Evolutionary conservation across 768 basidiomycete species (phyloP).

Genomic region (Phylloporus sp.): DNA sequence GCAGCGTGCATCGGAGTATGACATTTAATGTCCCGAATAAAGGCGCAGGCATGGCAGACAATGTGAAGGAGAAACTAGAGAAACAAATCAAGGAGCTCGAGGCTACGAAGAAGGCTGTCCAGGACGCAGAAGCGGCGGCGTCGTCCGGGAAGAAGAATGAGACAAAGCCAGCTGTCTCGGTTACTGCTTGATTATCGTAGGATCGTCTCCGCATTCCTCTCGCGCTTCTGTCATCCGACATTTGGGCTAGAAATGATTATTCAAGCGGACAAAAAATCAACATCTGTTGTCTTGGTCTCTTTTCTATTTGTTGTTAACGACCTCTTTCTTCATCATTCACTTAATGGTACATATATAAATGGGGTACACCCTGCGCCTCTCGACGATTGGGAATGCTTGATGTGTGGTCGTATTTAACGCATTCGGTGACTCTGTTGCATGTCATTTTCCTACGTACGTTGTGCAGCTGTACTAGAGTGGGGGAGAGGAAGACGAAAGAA

Average conservation of each 20-base stretch:
- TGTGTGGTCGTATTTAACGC: slow-evolving; percentile 18
- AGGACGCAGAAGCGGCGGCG: slow-evolving; percentile 57
- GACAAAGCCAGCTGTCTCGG: slow-evolving; percentile 41
- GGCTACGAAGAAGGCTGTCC: slow-evolving; percentile 64
- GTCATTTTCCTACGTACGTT: slow-evolving; percentile 11
- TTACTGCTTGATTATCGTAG: slow-evolving; percentile 28
- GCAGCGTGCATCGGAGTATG: slow-evolving; percentile 65
- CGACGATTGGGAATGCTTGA: slow-evolving; percentile 10
- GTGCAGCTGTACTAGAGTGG: slow-evolving; percentile 15
- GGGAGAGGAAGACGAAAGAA: slow-evolving; percentile 4
- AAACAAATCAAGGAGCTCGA: slow-evolving; percentile 62
- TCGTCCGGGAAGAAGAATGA: slow-evolving; percentile 62
- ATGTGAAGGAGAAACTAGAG: slow-evolving; percentile 48
- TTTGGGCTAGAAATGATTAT: slow-evolving; percentile 12
- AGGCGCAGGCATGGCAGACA: slow-evolving; percentile 20
- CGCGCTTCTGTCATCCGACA: background rate
- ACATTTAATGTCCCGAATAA: slow-evolving; percentile 53
- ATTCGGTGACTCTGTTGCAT: slow-evolving; percentile 4
- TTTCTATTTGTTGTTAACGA: slow-evolving; percentile 17
- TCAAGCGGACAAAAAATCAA: slow-evolving; percentile 14
- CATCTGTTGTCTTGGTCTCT: slow-evolving; percentile 13
- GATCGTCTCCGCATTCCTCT: background rate
- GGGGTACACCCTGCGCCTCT: slow-evolving; percentile 5
- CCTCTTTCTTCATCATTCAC: background rate
- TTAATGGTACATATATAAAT: slow-evolving; percentile 14